A percentile compares a stretch with the other conserved stretches of the same genome.
These are phyloP conservation scores for Hibiscus syriacus DNA, from an alignment of 345 rosid genomes.

Conservation along the genomic window DNA sequence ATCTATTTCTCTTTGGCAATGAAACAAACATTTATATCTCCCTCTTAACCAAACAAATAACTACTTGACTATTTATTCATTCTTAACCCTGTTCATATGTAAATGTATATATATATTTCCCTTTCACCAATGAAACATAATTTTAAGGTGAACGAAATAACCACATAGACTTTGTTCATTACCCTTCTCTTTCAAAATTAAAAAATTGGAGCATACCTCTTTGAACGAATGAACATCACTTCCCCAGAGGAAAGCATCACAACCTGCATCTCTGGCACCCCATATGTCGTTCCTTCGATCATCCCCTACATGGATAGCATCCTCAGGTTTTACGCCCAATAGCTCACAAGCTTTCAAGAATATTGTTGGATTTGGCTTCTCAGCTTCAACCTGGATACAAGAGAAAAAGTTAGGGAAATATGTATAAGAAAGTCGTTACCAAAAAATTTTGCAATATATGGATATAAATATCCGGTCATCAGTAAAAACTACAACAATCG, in stretches of 20 bases:
- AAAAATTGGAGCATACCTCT: slow-evolving; percentile 43
- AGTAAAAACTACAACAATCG: neutral
- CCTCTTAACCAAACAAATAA: too few species aligned
- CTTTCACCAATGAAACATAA: neutral
- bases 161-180: neutral
- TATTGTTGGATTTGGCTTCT: slow-evolving; percentile 94
- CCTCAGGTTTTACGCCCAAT: slow-evolving; percentile 79
- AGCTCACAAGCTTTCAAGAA: slow-evolving; percentile 90
- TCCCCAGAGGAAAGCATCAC: slow-evolving; percentile 99
- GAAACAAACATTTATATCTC: too few species aligned
- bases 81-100: neutral
- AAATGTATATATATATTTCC: neutral
- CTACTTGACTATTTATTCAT: neutral
- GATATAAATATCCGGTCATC: neutral
- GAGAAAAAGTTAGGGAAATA: neutral
- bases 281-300: slow-evolving; percentile 96
- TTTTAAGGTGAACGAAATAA: neutral
- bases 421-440: neutral
- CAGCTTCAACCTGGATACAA: slow-evolving; percentile 69
- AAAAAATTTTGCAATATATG: neutral
- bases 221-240: slow-evolving; percentile 81
- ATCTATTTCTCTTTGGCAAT: too few species aligned
- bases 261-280: slow-evolving; percentile 99
- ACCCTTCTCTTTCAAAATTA: neutral
- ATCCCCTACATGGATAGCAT: slow-evolving; percentile 92